A percentile compares a stretch with the other conserved stretches of the same genome.
These are phyloP conservation scores for Irpex sp. DNA, from an alignment of 1,284 basidiomycete genomes.

Conservation along the genomic window DNA sequence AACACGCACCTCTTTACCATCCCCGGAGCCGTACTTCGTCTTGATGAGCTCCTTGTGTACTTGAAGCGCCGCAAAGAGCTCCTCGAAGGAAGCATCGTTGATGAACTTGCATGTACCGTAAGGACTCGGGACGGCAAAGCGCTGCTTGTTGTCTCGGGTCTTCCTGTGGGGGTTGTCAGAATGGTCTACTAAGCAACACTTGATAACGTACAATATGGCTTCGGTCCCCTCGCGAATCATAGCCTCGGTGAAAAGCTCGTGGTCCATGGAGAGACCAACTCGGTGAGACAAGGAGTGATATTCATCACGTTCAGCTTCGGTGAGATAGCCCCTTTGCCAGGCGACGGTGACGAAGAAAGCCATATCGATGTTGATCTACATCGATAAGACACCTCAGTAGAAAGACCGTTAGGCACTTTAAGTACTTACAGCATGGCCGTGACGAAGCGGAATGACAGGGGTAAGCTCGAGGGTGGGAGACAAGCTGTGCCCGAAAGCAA, in stretches of 20 bases:
- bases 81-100: slow-evolving; percentile 16
- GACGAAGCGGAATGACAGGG: slow-evolving; percentile 18
- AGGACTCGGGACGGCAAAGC: slow-evolving; percentile 17
- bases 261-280: slow-evolving; percentile 20
- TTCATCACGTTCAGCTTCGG: slow-evolving; percentile 16
- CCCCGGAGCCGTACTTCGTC: slow-evolving; percentile 16
- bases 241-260: slow-evolving; percentile 17
- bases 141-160: slow-evolving; percentile 19
- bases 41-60: slow-evolving; percentile 18
- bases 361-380: slow-evolving; percentile 21
- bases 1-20: slow-evolving; percentile 16
- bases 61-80: slow-evolving; percentile 14
- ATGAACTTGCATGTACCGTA: slow-evolving; percentile 18
- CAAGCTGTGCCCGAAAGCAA: slow-evolving; percentile 19
- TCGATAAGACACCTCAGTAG: too few relatives aligned
- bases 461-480: slow-evolving; percentile 19
- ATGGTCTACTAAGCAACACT: neutral
- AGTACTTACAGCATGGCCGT: slow-evolving; percentile 18
- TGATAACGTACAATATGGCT: slow-evolving; percentile 14
- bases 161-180: slow-evolving; percentile 11
- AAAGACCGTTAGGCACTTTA: too few relatives aligned
- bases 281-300: slow-evolving; percentile 16
- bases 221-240: slow-evolving; percentile 15
- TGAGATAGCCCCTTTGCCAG: slow-evolving; percentile 13
- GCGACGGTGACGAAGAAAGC: slow-evolving; percentile 17